These are phyloP conservation scores for Sporothrix dimorphospora DNA, from an alignment of 2,329 filamentous ascomycete genomes.

Conservation along the genomic window DNA sequence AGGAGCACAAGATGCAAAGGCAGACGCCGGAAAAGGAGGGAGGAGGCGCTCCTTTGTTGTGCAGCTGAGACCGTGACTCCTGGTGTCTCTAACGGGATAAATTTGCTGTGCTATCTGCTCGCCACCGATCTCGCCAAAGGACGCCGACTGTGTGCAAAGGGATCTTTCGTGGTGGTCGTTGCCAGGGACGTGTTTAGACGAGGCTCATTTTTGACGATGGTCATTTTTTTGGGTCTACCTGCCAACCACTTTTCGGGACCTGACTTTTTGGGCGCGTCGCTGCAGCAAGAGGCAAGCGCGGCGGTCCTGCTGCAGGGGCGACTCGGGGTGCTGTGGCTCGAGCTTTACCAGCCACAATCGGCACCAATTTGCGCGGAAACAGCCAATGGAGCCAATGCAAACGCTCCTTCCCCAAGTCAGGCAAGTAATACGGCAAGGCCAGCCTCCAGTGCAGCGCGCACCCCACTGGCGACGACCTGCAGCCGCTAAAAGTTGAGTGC, in stretches of 20 bases:
- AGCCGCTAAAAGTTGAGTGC: conserved; percentile 7
- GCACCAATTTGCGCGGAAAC: neutral
- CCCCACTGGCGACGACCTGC: conserved; percentile 10
- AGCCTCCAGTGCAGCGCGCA: neutral
- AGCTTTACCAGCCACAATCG: conserved; percentile 29
- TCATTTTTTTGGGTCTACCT: conserved; percentile 23
- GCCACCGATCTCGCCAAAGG: neutral
- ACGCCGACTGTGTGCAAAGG: neutral
- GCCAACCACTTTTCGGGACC: conserved; percentile 11
- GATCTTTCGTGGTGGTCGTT: neutral
- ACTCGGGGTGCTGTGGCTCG: conserved; percentile 26
- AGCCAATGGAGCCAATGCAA: conserved; percentile 9
- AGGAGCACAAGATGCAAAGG: neutral
- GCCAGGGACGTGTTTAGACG: conserved; percentile 3
- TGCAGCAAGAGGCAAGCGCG: conserved; percentile 8
- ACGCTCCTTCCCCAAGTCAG: neutral
- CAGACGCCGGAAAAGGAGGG: neutral
- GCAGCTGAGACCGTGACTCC: no score
- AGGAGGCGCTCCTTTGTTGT: neutral
- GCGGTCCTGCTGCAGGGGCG: neutral
- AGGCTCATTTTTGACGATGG: conserved; percentile 4
- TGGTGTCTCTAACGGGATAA: neutral
- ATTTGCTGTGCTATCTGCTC: no score
- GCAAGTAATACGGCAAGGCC: neutral
- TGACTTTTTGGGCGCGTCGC: conserved; percentile 29